These are phyloP conservation scores for Apiospora hydei DNA, from an alignment of 2,329 filamentous ascomycete species.

Conservation along the genomic window DNA sequence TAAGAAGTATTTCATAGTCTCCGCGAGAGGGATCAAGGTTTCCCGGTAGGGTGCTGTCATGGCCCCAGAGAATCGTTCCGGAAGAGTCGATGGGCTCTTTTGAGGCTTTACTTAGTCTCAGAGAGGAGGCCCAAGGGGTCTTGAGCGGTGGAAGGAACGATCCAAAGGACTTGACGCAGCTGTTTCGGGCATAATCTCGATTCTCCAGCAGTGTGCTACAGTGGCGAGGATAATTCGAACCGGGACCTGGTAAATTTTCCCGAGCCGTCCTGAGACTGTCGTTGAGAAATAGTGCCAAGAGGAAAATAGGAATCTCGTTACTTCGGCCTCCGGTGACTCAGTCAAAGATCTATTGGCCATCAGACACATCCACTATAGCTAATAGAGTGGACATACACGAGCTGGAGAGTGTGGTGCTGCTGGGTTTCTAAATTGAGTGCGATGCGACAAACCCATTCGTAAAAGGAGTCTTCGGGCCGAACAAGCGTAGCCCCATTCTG, in stretches of 20 bases:
- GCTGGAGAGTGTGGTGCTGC: neutral
- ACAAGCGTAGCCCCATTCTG: neutral
- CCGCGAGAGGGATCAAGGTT: neutral
- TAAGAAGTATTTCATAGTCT: neutral
- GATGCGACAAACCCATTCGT: neutral
- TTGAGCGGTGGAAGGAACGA: neutral
- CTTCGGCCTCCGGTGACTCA: neutral
- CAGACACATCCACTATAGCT: neutral
- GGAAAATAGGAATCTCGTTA: neutral
- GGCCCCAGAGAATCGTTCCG: neutral
- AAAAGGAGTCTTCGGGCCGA: neutral
- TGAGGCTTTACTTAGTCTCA: neutral
- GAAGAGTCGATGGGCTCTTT: fast-evolving
- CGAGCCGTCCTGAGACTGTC: neutral
- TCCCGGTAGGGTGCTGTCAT: neutral
- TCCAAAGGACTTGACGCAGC: neutral
- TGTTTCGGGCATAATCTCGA: neutral
- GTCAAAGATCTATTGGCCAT: neutral
- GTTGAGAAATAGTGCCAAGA: neutral
- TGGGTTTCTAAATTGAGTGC: neutral
- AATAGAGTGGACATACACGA: neutral
- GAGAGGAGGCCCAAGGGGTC: neutral
- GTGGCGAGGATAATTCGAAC: neutral
- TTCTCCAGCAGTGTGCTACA: neutral
- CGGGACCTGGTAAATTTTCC: neutral